Base-by-base conservation (phyloP, 192 early-diverging fungal genomes). In the Chytriomyces confervae region DNA sequence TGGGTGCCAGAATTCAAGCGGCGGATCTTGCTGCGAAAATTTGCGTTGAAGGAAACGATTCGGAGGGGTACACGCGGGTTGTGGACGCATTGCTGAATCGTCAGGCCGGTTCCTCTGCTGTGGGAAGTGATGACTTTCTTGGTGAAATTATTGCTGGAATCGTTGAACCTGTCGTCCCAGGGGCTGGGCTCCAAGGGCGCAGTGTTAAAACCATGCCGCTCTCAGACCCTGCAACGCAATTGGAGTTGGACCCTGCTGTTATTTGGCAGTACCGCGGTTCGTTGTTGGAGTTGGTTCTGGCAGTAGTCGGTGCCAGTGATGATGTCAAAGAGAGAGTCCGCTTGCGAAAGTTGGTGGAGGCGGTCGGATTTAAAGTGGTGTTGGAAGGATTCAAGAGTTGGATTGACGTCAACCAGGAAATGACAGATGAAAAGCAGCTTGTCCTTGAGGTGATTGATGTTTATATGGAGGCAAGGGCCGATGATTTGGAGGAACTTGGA, bases 401-500 rank as follows among this genome's bases (percentile, higher is more conserved):
- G 72, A 43, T 72, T 48, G 29, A 50, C 36, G 9, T 43, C 71
- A 27, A 5, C 7, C 29, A 68, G 16, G 44, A 43, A 66, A 24
- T 24, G 5, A 75, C 6, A 51, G 80, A 78, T 6, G 70, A 77
- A 45, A 29, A 69, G 13, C 72, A 75, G 2, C 77, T 77, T 2
- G 47, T 86, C 11, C 13, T 63, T 8, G 77, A 81, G 47, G 65
- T 67, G 36, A 43, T 84, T 5, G 67, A 82, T 13, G 67, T 79
- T 20, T 86, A 79, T 75, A 81, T 81, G 47, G 83, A 82, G 5
- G 82, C 78, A 49, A 45, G 76, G 7, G 57, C 53, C 5, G 78
- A 76, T n/a, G 85, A 86, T 64, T 27, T 77, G 4, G 80, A 76
- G 18, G 57, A 79, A 48, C 69, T 80, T 27, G 8, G 53, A 29